These are phyloP conservation scores for Tetragonia tetragonoides DNA, from an alignment of 148 eudicot species.

Conservation along the genomic window DNA sequence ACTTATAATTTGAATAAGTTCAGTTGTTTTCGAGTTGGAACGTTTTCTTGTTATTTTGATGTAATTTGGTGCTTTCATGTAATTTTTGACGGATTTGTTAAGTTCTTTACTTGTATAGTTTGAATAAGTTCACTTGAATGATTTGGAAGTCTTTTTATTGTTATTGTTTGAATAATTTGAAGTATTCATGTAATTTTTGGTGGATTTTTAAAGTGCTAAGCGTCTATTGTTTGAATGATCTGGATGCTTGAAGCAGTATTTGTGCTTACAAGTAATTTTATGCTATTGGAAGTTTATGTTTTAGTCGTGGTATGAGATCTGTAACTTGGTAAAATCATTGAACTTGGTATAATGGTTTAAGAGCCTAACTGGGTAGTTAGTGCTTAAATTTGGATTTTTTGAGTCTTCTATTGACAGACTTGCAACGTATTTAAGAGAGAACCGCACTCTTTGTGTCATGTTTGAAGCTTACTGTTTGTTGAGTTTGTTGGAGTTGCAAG, in stretches of 20 bases:
- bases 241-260: neutral
- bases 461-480: no score
- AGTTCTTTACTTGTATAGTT: neutral
- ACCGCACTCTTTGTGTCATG: no score
- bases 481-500: no score
- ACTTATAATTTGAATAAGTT: neutral
- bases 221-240: neutral
- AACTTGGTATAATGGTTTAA: neutral
- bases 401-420: no score
- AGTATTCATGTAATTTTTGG: neutral
- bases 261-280: neutral
- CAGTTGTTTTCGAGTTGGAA: no score
- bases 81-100: neutral
- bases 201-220: neutral
- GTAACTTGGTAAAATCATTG: neutral
- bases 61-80: neutral
- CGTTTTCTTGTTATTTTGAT: neutral
- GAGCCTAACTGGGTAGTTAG: no score
- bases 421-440: no score
- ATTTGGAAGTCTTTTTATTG: neutral
- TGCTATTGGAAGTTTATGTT: neutral
- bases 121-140: neutral
- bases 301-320: neutral
- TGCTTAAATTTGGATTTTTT: no score
- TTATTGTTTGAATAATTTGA: neutral